Conservation (phyloP, 352 stramenopile species). For the Pythium folliculosum region DNA sequence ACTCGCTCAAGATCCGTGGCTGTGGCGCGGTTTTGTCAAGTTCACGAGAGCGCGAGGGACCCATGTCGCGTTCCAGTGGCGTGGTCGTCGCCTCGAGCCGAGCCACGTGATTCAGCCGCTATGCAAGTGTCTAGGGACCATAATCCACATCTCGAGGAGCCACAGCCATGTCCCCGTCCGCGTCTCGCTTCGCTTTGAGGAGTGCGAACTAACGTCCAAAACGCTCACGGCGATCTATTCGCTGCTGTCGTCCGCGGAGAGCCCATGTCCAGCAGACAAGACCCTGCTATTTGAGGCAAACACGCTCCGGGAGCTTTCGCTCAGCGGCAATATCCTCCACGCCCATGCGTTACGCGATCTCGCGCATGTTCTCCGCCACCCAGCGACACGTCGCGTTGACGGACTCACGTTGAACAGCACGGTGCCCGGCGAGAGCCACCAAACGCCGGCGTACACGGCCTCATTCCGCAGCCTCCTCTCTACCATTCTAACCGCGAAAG, state of each 20-base stretch:
- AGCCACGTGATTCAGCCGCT: constrained; percentile 4
- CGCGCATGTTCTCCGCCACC: not conserved
- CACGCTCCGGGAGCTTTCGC: constrained; percentile 4
- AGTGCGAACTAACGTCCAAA: constrained; percentile 1
- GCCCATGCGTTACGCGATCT: not conserved
- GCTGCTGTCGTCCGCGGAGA: not conserved
- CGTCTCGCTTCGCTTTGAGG: constrained; percentile 8
- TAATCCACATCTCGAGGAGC: not conserved
- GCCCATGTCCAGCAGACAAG: not conserved
- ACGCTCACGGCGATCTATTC: not conserved
- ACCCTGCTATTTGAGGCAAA: not conserved
- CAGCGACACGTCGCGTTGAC: constrained; percentile 4
- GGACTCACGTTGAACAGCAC: not conserved
- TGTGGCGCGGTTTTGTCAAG: not conserved
- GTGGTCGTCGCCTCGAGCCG: not conserved
- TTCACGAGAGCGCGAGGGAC: not conserved
- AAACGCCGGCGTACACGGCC: not conserved
- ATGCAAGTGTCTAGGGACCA: not conserved
- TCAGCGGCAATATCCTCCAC: constrained; percentile 3
- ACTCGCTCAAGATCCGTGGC: not conserved
- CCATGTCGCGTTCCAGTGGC: constrained; percentile 9
- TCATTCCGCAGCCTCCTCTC: not conserved
- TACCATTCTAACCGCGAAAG: not conserved
- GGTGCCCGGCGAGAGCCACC: not conserved
- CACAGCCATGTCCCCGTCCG: not conserved